phyloP scores from a whole-genome alignment of 208 protist species.

The Wallacemonas rigidus region DNA sequence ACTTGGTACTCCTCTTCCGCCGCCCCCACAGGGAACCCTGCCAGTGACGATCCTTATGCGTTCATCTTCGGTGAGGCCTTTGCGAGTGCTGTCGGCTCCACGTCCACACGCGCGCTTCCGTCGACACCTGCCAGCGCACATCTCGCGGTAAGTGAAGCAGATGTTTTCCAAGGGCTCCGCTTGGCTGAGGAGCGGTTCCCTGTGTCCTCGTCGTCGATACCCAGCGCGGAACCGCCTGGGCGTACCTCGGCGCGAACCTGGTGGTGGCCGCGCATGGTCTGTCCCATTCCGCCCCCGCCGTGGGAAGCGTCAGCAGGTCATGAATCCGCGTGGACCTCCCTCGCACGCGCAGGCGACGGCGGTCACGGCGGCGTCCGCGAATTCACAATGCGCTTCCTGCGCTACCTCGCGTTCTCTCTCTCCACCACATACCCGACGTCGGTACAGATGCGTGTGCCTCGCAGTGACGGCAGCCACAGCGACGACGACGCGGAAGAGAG shows the following conservation, averaged over 20 bases:
- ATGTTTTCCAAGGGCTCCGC: slow-evolving; percentile 1
- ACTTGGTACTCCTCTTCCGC: neutral
- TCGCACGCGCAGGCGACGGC: slow-evolving; percentile 18
- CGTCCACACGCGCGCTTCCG: no score
- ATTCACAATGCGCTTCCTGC: slow-evolving; percentile 27
- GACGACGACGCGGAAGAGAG: neutral
- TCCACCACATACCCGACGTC: slow-evolving; percentile 12
- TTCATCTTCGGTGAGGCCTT: slow-evolving; percentile 17
- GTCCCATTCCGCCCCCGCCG: slow-evolving; percentile 23
- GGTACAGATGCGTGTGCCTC: neutral
- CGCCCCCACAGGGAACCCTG: neutral
- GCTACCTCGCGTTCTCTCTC: slow-evolving; percentile 19
- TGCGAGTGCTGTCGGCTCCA: neutral
- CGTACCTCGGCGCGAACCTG: neutral
- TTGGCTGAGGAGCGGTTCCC: neutral
- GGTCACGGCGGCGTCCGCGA: slow-evolving; percentile 23
- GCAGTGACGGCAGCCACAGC: neutral
- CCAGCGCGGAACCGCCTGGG: neutral
- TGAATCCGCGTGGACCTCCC: slow-evolving; percentile 24
- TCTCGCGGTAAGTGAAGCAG: neutral
- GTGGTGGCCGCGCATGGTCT: slow-evolving; percentile 19
- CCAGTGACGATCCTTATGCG: neutral
- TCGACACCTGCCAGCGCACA: no score
- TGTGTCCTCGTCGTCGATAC: neutral
- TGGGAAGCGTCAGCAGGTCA: slow-evolving; percentile 9